phyloP scores from a whole-genome alignment of 2,329 filamentous ascomycete genomes.

The Verticillium klebahnii region DNA sequence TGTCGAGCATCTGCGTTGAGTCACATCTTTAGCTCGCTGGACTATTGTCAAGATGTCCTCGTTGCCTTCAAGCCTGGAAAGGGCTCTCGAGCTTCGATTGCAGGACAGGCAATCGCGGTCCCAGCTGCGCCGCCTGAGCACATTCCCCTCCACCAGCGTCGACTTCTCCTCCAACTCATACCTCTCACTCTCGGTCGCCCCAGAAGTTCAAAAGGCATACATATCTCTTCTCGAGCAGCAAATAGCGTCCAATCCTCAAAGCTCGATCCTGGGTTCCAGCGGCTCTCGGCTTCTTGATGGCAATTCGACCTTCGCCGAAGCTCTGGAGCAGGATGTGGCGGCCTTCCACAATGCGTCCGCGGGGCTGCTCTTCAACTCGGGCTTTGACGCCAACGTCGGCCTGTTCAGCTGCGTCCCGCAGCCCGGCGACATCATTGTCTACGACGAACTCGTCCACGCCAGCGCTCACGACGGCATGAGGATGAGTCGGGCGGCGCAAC shows the following conservation, averaged over 20 bases:
- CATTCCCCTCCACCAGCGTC: slow-evolving; percentile 62
- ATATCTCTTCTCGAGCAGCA: slow-evolving; percentile 32
- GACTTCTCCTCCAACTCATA: slow-evolving; percentile 80
- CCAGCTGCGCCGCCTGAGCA: slow-evolving; percentile 39
- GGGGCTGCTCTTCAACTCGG: slow-evolving; percentile 52
- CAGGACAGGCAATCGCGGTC: slow-evolving; percentile 19
- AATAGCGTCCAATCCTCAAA: slow-evolving; percentile 3
- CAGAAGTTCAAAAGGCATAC: slow-evolving; percentile 57
- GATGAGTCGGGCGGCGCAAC: slow-evolving; percentile 48
- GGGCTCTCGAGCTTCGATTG: slow-evolving; percentile 4
- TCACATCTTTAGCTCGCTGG: background rate
- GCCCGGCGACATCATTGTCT: slow-evolving; percentile 58
- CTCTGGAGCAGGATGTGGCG: slow-evolving; percentile 41
- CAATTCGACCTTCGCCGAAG: slow-evolving; percentile 39
- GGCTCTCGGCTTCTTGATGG: slow-evolving; percentile 51
- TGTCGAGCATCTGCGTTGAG: background rate
- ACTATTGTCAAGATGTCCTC: background rate
- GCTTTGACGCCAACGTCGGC: slow-evolving; percentile 62
- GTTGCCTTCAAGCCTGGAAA: slow-evolving; percentile 4
- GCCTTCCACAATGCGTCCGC: slow-evolving; percentile 39
- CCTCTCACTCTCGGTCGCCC: slow-evolving; percentile 63
- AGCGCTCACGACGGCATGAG: slow-evolving; percentile 76
- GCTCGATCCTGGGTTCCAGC: slow-evolving; percentile 37
- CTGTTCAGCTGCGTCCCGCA: slow-evolving; percentile 58
- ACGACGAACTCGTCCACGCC: slow-evolving; percentile 74